Base-by-base conservation (phyloP, 805 yeast species). In the Starmerella gropengiesseri region DNA sequence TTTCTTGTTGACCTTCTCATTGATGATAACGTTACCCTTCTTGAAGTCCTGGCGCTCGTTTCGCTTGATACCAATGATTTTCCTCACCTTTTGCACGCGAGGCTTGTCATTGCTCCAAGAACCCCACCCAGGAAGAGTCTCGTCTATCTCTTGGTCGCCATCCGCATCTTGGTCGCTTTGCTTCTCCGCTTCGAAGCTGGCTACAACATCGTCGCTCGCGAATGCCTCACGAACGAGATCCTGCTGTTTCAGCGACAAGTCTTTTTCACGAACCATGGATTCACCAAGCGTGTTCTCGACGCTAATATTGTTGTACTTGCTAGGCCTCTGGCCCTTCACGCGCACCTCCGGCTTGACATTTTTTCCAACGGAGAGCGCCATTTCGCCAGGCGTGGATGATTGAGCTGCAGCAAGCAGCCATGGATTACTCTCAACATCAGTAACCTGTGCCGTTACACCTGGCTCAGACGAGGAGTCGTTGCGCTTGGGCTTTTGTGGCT, bases 51-150 rank as follows among this genome's bases (percentile, higher is more conserved):
- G 72, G 61, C 98, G 77, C 58, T 78, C 75, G 52, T 81, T 77
- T 47, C 71, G 69, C 29, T 74, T 79, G 38, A 86, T 77, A 37
- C 98, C 97, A 55, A 78, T 75, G 21, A 83, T 67, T 51, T 75
- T 82, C 54, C 81, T 75, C 27, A 79, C 69, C 59, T 77, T 80
- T 58, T 75, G 73, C 59, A 74, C 76, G 57, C 71, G 70, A 47
- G 60, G 65, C 52, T 58, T 45, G 8, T 73, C 75, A 29, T 95
- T 95, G 9, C 89, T 81, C 98, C 98, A 91, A 33, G 81, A 82
- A 37, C 97, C 97, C 96, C 97, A 91, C 1, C 98, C 98, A 3
- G 96, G 97, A 40, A 87, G 63, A 0, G 94, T 80, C 37, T 81
- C 64, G 58, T 87, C 95, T 45, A 81, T 78, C 55, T 79, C 86